Evolutionary conservation across 2,329 filamentous ascomycete genomes (phyloP), one percentile per base, ranked within the genome.

Genomic region (Helotiales sp.): DNA sequence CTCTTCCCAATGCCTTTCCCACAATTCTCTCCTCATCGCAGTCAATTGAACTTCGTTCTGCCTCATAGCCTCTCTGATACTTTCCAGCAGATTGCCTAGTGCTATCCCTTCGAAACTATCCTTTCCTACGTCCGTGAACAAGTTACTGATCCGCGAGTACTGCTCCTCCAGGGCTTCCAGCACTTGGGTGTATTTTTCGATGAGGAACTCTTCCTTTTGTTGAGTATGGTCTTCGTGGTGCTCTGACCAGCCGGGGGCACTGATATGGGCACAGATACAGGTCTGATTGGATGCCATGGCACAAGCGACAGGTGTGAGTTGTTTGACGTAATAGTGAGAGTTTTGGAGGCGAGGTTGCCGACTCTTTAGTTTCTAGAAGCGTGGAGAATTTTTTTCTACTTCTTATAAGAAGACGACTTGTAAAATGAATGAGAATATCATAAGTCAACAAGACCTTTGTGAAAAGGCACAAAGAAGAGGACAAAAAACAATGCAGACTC

Each of bases 141-240:
- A n/a, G 1, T 45, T 22, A 1, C 58, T 24, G 1, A 64, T 10
- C 6, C 52, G 22, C 2, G 17, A 32, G 30, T 62, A 64, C 54
- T 59, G 58, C 13, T 64, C 47, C 28, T 64, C 57, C 37, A 61
- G 11, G 1, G 55, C 49, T 6, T 58, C 57, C 4, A 68, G 50
- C 10, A 64, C 61, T 8, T 62, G 20, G 1, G 57, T 50, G 47
- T 68, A 65, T 47, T 68, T 40, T 40, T 60, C 49, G 20, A 64
- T 50, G 24, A 64, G 10, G 26, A 57, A 62, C 22, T 61, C 37
- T 61, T 64, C 60, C 47, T 58, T 64, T 15, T 20, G n/a, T 15
- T 63, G 54, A 5, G 58, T 64, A 15, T 64, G 49, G 15, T 50
- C 17, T 17, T 59, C 17, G n/a, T 64, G 49, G 57, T 61, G 61